Evolutionary conservation across 495 filamentous ascomycete genomes (phyloP).

Genomic region (Aspergillus baeticus): DNA sequence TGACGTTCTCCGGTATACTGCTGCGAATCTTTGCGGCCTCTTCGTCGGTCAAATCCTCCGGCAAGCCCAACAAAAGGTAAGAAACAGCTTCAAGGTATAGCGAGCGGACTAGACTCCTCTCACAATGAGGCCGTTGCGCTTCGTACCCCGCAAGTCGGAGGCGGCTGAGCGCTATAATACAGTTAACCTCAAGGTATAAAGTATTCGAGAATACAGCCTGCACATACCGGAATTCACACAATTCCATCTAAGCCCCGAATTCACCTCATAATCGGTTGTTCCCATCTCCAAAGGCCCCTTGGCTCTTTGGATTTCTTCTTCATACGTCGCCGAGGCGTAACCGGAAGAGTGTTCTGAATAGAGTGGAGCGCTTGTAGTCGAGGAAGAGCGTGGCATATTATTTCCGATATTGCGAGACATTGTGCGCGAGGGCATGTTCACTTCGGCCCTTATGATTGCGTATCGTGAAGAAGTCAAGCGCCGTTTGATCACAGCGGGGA

Average conservation of each 20-base stretch:
- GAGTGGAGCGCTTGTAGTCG: slow-evolving; percentile 4
- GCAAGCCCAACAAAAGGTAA: slow-evolving; percentile 67
- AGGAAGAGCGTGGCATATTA: background rate
- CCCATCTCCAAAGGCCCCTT: background rate
- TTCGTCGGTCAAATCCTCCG: slow-evolving; percentile 50
- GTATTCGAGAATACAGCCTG: background rate
- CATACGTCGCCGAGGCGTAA: background rate
- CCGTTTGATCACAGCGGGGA: slow-evolving; percentile 35
- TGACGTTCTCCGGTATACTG: slow-evolving; percentile 31
- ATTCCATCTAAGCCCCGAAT: slow-evolving; percentile 43
- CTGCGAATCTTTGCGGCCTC: slow-evolving; percentile 30
- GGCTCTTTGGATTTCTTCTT: slow-evolving; percentile 7
- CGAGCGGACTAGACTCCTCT: slow-evolving; percentile 53
- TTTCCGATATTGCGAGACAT: background rate
- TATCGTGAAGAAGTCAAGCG: slow-evolving; percentile 25
- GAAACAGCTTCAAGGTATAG: slow-evolving; percentile 65
- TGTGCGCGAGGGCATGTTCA: background rate
- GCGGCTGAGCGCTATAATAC: slow-evolving; percentile 33
- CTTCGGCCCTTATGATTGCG: background rate
- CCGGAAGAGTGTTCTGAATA: slow-evolving; percentile 2
- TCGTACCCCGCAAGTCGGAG: slow-evolving; percentile 40
- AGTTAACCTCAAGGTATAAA: background rate
- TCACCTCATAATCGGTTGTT: slow-evolving; percentile 29
- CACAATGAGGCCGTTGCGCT: slow-evolving; percentile 36
- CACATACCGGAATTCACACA: slow-evolving; percentile 39